Evolutionary conservation across 2,329 filamentous ascomycete species (phyloP), one percentile per base, ranked within the genome.

Genomic region (Trichoderma aggressivum): DNA sequence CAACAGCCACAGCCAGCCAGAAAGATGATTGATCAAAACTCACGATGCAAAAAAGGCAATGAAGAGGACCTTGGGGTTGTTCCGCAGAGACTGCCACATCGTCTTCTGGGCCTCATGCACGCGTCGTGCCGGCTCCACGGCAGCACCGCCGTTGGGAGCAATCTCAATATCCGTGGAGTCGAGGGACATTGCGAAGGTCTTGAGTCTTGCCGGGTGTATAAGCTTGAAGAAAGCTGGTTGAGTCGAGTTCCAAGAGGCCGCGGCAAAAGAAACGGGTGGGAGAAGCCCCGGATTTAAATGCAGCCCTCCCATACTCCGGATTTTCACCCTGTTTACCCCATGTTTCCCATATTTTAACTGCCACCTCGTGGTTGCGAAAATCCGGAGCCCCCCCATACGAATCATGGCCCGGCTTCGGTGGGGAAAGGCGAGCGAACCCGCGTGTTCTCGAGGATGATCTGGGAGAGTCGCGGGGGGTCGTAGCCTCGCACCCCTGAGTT

Each of bases 11-110:
- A 18, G 34, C 3, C n/a, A 11, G 53, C 7, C n/a, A 24, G 11
- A 53, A 53, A 36, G 28, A 24, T 24, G 24, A 14, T 53, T n/a
- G 11, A 11, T 32, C 47, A 53, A 39, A n/a, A 76, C 78, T 75
- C 75, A 82, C 79, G 81, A 82, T 34, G 81, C 81, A 67, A 82
- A 82, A n/a, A 82, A 75, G 8, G 81, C 80, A 68, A 82, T 82
- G 59, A 81, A 75, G 34, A 82, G 73, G 30, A 82, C 75, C 71
- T 82, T 82, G 55, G 80, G 80, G 70, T 82, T 82, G 53, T 75
- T 71, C 24, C 74, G 71, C 34, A 81, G 75, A n/a, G 78, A 75
- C 62, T 75, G 74, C 79, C 78, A 80, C 26, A 74, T 47, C 5
- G 70, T 65, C 60, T 66, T 74, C 50, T 74, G 74, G 56, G 61